Conservation (phyloP, 108 stramenopile species). For the Asterionellopsis glacialis region DNA sequence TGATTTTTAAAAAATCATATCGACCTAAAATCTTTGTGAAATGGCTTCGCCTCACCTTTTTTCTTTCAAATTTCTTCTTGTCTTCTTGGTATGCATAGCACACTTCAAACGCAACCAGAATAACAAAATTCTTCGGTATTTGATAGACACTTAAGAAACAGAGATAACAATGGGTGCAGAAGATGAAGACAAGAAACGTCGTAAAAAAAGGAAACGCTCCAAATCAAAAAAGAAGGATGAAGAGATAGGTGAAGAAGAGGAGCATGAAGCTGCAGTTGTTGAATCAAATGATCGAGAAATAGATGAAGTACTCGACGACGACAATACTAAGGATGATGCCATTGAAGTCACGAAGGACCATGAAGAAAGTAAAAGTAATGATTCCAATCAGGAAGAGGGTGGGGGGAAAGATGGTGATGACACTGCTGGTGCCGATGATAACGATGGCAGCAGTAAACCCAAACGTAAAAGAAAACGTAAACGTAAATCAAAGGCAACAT, state of each 20-base stretch:
- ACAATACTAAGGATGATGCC: slow-evolving; percentile 5
- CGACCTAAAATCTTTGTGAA: no score
- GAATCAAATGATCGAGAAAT: slow-evolving; percentile 2
- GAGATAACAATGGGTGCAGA: no score
- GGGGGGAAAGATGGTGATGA: slow-evolving; percentile 5
- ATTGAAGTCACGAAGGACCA: neutral
- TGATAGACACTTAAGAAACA: no score
- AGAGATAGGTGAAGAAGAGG: slow-evolving; percentile 1
- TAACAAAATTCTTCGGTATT: no score
- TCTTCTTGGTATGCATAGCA: no score
- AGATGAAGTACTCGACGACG: slow-evolving; percentile 1
- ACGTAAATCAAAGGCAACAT: slow-evolving; percentile 33
- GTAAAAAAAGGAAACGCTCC: neutral
- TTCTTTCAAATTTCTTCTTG: no score
- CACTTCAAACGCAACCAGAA: no score
- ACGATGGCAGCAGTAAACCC: slow-evolving; percentile 14
- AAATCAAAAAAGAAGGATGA: slow-evolving; percentile 8
- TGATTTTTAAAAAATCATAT: no score
- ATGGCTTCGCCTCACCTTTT: no score
- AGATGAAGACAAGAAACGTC: no score
- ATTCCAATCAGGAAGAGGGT: neutral
- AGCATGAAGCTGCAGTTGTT: slow-evolving; percentile 1
- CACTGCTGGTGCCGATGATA: slow-evolving; percentile 16
- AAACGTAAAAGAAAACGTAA: slow-evolving; percentile 71
- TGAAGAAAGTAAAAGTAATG: neutral